Percentiles rank a stretch among this genome's conserved stretches.
Conservation (phyloP, 495 filamentous ascomycete species). For the Baudoinia panamericana region DNA sequence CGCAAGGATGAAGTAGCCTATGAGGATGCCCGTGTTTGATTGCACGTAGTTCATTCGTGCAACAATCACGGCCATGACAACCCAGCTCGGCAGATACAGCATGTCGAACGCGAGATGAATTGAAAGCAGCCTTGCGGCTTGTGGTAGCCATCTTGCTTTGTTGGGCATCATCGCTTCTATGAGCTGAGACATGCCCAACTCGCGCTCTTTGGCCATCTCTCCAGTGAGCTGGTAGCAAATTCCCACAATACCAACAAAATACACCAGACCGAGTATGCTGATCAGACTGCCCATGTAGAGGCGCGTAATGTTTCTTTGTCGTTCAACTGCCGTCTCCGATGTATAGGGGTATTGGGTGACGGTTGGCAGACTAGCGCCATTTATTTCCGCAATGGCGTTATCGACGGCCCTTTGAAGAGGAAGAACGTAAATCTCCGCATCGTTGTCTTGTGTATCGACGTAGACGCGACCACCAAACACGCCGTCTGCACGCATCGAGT, state of each 20-base stretch:
- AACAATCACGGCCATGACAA: constrained; percentile 32
- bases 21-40: constrained; percentile 29
- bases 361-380: constrained; percentile 28
- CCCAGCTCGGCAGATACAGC: constrained; percentile 36
- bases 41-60: constrained; percentile 28
- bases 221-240: constrained; percentile 49
- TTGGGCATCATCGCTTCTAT: constrained; percentile 35
- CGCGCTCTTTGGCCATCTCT: constrained; percentile 32
- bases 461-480: constrained; percentile 46
- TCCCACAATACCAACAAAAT: constrained; percentile 65
- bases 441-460: constrained; percentile 45
- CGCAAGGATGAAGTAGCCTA: constrained; percentile 32
- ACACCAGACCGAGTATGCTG: constrained; percentile 51
- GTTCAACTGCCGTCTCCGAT: constrained; percentile 48
- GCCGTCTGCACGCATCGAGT: constrained; percentile 63
- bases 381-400: constrained; percentile 47
- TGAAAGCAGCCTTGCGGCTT: constrained; percentile 27
- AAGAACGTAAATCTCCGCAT: constrained; percentile 58
- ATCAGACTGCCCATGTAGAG: constrained; percentile 58
- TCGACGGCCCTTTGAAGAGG: constrained; percentile 71
- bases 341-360: constrained; percentile 61
- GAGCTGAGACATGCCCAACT: constrained; percentile 31
- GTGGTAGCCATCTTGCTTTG: constrained; percentile 26
- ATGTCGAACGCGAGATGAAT: constrained; percentile 32
- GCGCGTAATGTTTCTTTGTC: constrained; percentile 43